Evolutionary conservation across 1,284 basidiomycete species (phyloP), one percentile per base, ranked within the genome.

Genomic region (Xerocomus cyaneibrunnescens): DNA sequence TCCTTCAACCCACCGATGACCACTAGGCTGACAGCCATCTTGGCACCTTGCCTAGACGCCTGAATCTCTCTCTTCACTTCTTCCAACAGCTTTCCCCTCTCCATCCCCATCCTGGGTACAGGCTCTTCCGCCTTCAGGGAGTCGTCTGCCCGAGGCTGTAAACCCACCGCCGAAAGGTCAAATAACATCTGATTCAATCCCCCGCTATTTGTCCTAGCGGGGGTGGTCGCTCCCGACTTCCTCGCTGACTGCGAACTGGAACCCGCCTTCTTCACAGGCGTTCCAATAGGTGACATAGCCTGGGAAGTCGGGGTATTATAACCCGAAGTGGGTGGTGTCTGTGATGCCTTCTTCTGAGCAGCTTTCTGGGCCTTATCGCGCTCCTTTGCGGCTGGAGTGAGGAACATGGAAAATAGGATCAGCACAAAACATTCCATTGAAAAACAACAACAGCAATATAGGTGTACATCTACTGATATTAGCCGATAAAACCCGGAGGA

Each of bases 1-100:
- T 53, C 40, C 31, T 35, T 36, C n/a, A 59, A 36, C 74, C 83
- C 68, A 95, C 95, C 96, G 46, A 99, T 89, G 35, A 99, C 94
- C 17, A 99, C 90, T 57, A 99, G 74, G 66, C 89, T 96, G 41
- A 98, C 74, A 31, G 77, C 81, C 62, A 84, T 86, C 70, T 87
- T 92, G 22, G 76, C 78, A 22, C 73, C 73, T 45, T 76, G 73
- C 27, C 77, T 77, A 55, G 80, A 74, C 17, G 76, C 76, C 43
- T 83, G 79, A 30, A 87, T 65, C 2, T 71, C 72, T 56, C 75
- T 76, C 54, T 72, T 81, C 2, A 87, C 92, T 72, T 97, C 91
- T 56, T 91, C 89, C 14, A 98, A 68, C 45, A 98, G 73, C 67
- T 90, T 94, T 67, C 93, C 94, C 58, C 84, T 80, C 13, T 92